Evolutionary conservation across 352 stramenopile species (phyloP), one percentile per base, ranked within the genome.

Genomic region (Blastocystis sp.): DNA sequence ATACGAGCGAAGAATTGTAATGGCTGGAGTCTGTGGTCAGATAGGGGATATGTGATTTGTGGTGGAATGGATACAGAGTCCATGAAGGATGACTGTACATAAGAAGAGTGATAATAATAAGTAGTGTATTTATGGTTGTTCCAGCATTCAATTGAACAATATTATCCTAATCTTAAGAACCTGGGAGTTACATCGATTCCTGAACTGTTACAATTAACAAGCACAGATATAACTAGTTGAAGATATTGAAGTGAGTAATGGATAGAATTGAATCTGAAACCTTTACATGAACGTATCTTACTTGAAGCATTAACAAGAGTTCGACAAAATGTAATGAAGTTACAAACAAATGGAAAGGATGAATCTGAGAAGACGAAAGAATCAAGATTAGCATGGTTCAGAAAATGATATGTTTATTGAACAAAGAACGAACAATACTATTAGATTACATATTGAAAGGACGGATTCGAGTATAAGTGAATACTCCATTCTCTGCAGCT

Each of bases 221-320:
- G 39, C 1, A 27, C 9, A 11, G 43, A 58, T 12, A 21, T 58
- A 14, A 29, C 11, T 21, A 35, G 66, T 37, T 29, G n/a, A 58
- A 12, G 2, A 69, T 6, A 35, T 6, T 3, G 12, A 6, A 32
- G 3, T 7, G 5, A 32, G 12, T 69, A 24, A 69, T 5, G 2
- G 27, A 39, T 69, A 54, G 63, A n/a, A 54, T 16, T 75, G 63
- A 75, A 75, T 39, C 63, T 75, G 63, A 75, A 75, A 46, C 63
- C 63, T 21, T 9, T 75, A 2, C 63, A 75, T 32, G 63, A 75
- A 42, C 29, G 37, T n/a, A 4, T n/a, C 7, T 46, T 75, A 21
- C 35, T 75, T 3, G 37, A 75, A 14, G 63, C 63, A 46, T n/a
- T 75, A 2, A 29, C 29, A n/a, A 16, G 37, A 19, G 63, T 54